Evolutionary conservation across 2,329 filamentous ascomycete species (phyloP).

Genomic region (Apiospora kogelbergensis): DNA sequence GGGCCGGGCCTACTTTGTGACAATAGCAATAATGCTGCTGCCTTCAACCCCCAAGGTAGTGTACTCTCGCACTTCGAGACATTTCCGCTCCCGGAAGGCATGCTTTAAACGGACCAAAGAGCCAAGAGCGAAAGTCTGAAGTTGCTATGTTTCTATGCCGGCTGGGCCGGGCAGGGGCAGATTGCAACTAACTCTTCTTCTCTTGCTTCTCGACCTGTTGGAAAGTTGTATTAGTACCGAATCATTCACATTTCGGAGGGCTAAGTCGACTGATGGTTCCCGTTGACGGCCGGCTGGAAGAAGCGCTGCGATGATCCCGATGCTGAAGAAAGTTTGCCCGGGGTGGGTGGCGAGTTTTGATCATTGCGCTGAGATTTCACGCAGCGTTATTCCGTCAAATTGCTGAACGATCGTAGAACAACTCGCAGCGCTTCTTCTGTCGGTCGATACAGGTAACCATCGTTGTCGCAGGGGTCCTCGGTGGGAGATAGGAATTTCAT

Average conservation of each 20-base stretch:
- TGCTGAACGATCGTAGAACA: not conserved
- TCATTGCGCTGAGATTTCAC: not conserved
- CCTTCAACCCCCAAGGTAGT: not conserved
- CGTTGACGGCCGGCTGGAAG: not conserved
- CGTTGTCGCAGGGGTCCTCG: conserved; percentile 6
- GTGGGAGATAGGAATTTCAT: conserved; percentile 38
- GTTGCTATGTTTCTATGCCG: not conserved
- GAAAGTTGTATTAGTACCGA: conserved; percentile 8
- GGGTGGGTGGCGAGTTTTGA: conserved; percentile 2
- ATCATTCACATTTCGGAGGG: not conserved
- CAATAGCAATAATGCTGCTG: not conserved
- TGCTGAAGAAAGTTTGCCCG: not conserved
- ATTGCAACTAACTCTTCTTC: conserved; percentile 68
- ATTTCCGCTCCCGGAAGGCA: not conserved
- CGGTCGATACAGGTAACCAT: not conserved
- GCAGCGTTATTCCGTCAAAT: not conserved
- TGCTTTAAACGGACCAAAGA: not conserved
- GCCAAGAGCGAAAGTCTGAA: not conserved
- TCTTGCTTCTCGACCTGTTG: conserved; percentile 48
- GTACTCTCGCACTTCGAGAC: not conserved
- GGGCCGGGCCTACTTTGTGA: not conserved
- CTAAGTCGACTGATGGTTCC: not conserved
- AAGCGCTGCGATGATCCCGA: not conserved
- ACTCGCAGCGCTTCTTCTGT: not conserved
- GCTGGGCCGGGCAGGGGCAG: not conserved